These are phyloP conservation scores for Exophiala calicioides DNA, from an alignment of 2,329 filamentous ascomycete genomes.

Conservation along the genomic window DNA sequence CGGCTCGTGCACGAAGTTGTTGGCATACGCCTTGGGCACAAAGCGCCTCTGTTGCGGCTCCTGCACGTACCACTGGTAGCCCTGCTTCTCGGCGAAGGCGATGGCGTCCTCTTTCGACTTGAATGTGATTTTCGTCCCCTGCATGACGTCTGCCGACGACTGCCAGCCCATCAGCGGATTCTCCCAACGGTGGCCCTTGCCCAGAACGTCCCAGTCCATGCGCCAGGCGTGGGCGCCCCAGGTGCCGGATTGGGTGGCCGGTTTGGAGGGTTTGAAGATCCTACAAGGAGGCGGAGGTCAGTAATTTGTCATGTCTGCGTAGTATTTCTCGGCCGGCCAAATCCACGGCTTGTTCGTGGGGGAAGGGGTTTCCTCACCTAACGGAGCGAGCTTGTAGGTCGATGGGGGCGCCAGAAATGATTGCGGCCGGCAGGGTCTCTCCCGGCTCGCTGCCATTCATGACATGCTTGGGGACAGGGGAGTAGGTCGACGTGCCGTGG, in stretches of 20 bases:
- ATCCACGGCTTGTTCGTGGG: no score
- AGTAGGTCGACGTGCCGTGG: slow-evolving; percentile 87
- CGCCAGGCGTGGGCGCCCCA: slow-evolving; percentile 87
- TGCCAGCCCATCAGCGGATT: slow-evolving; percentile 99
- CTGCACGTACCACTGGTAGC: slow-evolving; percentile 98
- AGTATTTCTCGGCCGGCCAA: no score
- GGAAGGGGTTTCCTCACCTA: slow-evolving; percentile 60
- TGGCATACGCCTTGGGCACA: slow-evolving; percentile 89
- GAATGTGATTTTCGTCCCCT: slow-evolving; percentile 89
- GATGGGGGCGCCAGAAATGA: slow-evolving; percentile 86
- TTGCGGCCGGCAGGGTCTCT: slow-evolving; percentile 73
- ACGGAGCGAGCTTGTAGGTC: slow-evolving; percentile 94
- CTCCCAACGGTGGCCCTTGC: slow-evolving; percentile 95
- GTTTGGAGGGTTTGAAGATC: slow-evolving; percentile 88
- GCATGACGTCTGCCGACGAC: slow-evolving; percentile 91
- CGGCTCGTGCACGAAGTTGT: slow-evolving; percentile 86
- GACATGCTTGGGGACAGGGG: slow-evolving; percentile 82
- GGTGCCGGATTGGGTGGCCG: slow-evolving; percentile 92
- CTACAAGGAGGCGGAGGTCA: slow-evolving; percentile 49
- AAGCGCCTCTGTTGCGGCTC: slow-evolving; percentile 89
- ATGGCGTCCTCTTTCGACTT: slow-evolving; percentile 93
- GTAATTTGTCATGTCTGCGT: no score
- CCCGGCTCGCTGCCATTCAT: slow-evolving; percentile 87
- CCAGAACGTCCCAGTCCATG: slow-evolving; percentile 96
- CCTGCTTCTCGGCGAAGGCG: slow-evolving; percentile 94